phyloP scores from a whole-genome alignment of 352 stramenopile species.

The Globisporangium okanoganense region DNA sequence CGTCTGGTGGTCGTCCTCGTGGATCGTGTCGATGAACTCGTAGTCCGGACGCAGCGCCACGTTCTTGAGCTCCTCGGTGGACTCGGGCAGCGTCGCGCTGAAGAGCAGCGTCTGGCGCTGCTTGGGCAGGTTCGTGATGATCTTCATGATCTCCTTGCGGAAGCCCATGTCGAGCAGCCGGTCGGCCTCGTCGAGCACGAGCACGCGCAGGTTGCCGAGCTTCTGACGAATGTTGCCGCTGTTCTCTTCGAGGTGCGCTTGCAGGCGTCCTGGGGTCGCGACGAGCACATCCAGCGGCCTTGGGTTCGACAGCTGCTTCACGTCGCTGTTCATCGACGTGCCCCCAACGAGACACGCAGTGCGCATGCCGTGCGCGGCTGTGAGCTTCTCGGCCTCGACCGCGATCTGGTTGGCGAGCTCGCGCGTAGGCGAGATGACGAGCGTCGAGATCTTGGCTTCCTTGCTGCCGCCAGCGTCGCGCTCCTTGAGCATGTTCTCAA shows the following conservation, averaged over 20 bases:
- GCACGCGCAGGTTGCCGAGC: conserved; percentile 43
- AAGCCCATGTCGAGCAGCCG: conserved; percentile 97
- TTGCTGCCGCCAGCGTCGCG: neutral
- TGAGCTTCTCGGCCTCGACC: conserved; percentile 85
- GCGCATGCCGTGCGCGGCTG: conserved; percentile 77
- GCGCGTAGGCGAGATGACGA: conserved; percentile 82
- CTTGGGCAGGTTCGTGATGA: conserved; percentile 57
- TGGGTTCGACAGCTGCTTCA: conserved; percentile 28
- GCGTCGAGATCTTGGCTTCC: conserved; percentile 12
- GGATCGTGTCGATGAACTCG: conserved; percentile 93
- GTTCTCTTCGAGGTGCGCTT: conserved; percentile 94
- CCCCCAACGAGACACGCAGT: conserved; percentile 81
- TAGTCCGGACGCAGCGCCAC: conserved; percentile 86
- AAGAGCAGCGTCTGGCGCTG: conserved; percentile 94
- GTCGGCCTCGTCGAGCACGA: conserved; percentile 96
- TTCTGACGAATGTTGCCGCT: conserved; percentile 79
- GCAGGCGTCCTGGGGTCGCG: conserved; percentile 93
- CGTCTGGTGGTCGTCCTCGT: conserved; percentile 87
- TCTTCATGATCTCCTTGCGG: conserved; percentile 88
- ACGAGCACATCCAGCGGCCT: conserved; percentile 91
- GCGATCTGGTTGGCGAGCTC: conserved; percentile 96
- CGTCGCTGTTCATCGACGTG: conserved; percentile 82
- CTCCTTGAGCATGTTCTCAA: conserved; percentile 59
- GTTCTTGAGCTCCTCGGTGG: conserved; percentile 82
- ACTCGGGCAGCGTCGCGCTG: conserved; percentile 91